Percentiles rank a stretch among this genome's conserved stretches.
Evolutionary conservation across 2,329 filamentous ascomycete species (phyloP).

Genomic region (Aspergillus fumigatus): DNA sequence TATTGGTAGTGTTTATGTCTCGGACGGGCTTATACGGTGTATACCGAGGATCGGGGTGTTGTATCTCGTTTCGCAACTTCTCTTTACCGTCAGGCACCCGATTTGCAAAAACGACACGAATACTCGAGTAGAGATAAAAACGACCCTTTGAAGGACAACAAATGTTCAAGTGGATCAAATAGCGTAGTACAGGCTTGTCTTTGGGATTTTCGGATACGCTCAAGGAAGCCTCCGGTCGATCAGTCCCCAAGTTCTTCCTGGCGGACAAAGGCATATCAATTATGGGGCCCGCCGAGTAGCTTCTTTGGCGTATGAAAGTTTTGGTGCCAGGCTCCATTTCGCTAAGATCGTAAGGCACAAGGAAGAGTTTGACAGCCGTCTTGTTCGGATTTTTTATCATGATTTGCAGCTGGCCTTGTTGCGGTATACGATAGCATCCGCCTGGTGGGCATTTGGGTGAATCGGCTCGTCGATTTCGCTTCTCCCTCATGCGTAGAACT

Average conservation of each 20-base stretch:
- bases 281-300: conserved; percentile 81
- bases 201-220: conserved; percentile 36
- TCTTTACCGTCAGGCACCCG: conserved; percentile 94
- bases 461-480: conserved; percentile 56
- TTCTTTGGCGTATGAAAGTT: conserved; percentile 91
- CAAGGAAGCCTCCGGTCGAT: conserved; percentile 51
- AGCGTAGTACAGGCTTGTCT: conserved; percentile 70
- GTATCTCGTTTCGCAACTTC: conserved; percentile 82
- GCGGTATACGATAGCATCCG: conserved; percentile 88
- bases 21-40: conserved; percentile 70
- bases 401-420: conserved; percentile 91
- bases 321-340: conserved; percentile 94
- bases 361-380: conserved; percentile 91
- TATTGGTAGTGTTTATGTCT: conserved; percentile 38
- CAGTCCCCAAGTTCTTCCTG: conserved; percentile 44
- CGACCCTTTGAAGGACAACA: conserved; percentile 79
- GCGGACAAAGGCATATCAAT: conserved; percentile 61
- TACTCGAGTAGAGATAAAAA: conserved; percentile 85
- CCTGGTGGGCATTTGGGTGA: conserved; percentile 69
- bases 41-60: conserved; percentile 81
- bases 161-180: conserved; percentile 89
- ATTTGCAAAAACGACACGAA: conserved; percentile 94
- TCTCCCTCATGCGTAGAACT: conserved; percentile 47
- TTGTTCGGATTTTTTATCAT: conserved; percentile 98
- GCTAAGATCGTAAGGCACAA: conserved; percentile 85